Percentiles rank a stretch among this genome's conserved stretches.
Conservation (phyloP, 768 basidiomycete genomes). For the Pleurotus tuoliensis region DNA sequence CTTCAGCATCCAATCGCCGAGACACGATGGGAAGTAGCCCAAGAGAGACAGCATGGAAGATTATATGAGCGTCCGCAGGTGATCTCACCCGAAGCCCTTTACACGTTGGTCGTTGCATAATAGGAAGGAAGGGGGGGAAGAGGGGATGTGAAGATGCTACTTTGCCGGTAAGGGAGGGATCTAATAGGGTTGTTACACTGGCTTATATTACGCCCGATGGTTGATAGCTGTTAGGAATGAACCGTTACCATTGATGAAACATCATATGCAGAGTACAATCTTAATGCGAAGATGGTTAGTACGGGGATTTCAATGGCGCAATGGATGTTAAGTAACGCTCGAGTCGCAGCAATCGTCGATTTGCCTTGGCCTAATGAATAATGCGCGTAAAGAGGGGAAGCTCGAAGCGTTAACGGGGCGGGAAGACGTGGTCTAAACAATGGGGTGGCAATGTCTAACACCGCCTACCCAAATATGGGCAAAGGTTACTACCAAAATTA, state of each 20-base stretch:
- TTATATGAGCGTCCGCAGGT: constrained; percentile 63
- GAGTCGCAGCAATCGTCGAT: not conserved
- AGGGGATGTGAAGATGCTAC: constrained; percentile 7
- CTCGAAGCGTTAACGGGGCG: no score
- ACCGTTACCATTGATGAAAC: constrained; percentile 8
- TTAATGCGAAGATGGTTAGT: constrained; percentile 5
- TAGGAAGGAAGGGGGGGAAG: constrained; percentile 8
- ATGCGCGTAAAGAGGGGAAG: no score
- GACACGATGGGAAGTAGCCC: constrained; percentile 61
- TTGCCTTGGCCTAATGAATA: not conserved
- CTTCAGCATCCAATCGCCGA: constrained; percentile 72
- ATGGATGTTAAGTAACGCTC: not conserved
- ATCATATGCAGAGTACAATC: constrained; percentile 4
- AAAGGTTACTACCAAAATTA: no score
- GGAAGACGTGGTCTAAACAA: no score
- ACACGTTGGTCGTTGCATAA: constrained; percentile 70
- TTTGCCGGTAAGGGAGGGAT: constrained; percentile 2
- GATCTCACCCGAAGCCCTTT: constrained; percentile 58
- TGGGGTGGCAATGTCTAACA: no score
- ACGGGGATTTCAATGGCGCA: not conserved
- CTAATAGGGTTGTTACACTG: constrained; percentile 3
- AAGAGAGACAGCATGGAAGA: constrained; percentile 69
- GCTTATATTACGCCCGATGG: not conserved
- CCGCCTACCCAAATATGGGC: no score
- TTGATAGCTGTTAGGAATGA: constrained; percentile 7